Evolutionary conservation across 345 rosid species (phyloP).

Genomic region (Arabidopsis arenosa): DNA sequence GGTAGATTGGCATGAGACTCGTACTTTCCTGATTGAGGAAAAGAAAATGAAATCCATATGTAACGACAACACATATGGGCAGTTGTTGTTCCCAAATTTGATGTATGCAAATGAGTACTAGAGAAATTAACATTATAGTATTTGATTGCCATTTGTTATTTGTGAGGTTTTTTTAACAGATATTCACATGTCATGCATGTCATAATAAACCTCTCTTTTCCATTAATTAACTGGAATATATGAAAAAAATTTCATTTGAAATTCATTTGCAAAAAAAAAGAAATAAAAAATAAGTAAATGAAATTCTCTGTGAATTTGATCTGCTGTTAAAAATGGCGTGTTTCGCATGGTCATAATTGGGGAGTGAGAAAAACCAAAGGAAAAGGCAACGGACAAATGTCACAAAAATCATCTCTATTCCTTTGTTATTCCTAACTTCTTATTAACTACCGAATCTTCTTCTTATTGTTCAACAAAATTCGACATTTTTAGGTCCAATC

Average conservation of each 20-base stretch:
- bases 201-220: not conserved
- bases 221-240: too few relatives aligned
- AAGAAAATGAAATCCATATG: not conserved
- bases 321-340: not conserved
- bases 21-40: not conserved
- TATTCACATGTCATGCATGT: not conserved
- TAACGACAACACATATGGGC: not conserved
- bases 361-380: not conserved
- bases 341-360: constrained; percentile 14
- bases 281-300: too few relatives aligned
- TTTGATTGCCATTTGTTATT: not conserved
- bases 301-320: not conserved
- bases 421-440: not conserved
- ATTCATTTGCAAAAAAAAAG: not conserved
- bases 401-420: not conserved
- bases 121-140: not conserved
- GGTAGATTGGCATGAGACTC: not conserved
- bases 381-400: constrained; percentile 14
- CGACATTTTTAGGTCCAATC: constrained; percentile 12
- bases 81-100: constrained; percentile 1
- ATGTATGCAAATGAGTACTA: not conserved
- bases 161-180: not conserved
- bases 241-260: too few relatives aligned
- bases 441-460: constrained; percentile 5
- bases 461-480: constrained; percentile 4